Evolutionary conservation across 106 monocot species (phyloP).

Genomic region (Platanthera guangdongensis): DNA sequence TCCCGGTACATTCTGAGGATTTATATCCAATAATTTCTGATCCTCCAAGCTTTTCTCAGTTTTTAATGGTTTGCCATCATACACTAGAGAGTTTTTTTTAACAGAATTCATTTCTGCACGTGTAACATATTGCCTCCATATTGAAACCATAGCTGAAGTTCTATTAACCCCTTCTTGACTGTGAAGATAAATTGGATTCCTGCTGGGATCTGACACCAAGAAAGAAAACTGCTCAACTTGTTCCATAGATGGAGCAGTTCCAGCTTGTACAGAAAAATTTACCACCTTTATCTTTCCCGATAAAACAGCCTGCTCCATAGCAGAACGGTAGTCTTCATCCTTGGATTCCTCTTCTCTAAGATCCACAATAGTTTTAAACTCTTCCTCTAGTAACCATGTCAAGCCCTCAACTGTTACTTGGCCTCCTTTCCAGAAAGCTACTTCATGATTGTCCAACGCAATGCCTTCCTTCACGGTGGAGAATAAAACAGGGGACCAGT

Average conservation of each 20-base stretch:
- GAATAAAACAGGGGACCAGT: conserved; percentile 75
- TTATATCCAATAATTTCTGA: conserved; percentile 3
- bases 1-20: conserved; percentile 6
- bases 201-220: conserved; percentile 53
- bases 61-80: conserved; percentile 26
- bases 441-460: conserved; percentile 39
- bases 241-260: conserved; percentile 72
- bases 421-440: conserved; percentile 98
- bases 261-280: conserved; percentile 72
- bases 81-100: conserved; percentile 2
- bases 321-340: conserved; percentile 49
- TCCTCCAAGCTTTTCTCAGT: conserved; percentile 6
- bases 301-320: conserved; percentile 48
- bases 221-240: conserved; percentile 74
- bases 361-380: conserved; percentile 91
- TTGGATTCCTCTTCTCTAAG: conserved; percentile 57
- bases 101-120: conserved; percentile 23
- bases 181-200: conserved; percentile 77
- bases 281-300: conserved; percentile 62
- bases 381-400: conserved; percentile 66
- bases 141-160: conserved; percentile 93
- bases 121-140: conserved; percentile 71
- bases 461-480: conserved; percentile 32
- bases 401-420: conserved; percentile 92
- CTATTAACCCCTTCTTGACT: conserved; percentile 78